These are phyloP conservation scores for Malassezia sympodialis DNA, from an alignment of 1,284 basidiomycete species.

Conservation along the genomic window DNA sequence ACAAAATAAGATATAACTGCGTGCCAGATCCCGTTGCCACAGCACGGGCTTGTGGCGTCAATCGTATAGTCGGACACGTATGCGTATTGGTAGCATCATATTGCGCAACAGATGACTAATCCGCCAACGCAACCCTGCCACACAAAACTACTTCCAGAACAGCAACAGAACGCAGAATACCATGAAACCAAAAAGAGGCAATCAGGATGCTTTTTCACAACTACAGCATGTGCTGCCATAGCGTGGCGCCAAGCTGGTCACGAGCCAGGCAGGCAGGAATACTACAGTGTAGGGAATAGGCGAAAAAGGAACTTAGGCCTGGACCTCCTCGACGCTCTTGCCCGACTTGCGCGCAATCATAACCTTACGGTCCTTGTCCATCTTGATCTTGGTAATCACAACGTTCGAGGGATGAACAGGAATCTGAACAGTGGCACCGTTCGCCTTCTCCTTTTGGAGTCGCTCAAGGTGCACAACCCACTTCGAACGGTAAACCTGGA, in stretches of 20 bases:
- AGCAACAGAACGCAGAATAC: neutral
- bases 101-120: neutral
- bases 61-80: neutral
- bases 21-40: neutral
- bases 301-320: slow-evolving; percentile 16
- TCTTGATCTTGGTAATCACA: slow-evolving; percentile 58
- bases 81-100: neutral
- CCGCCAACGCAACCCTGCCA: neutral
- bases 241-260: slow-evolving; percentile 5
- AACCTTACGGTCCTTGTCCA: slow-evolving; percentile 46
- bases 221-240: slow-evolving; percentile 10
- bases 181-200: neutral
- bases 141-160: neutral
- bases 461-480: slow-evolving; percentile 99
- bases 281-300: slow-evolving; percentile 15
- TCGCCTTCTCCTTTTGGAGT: slow-evolving; percentile 94
- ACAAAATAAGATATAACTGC: neutral
- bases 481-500: slow-evolving; percentile 89
- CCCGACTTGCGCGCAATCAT: slow-evolving; percentile 42
- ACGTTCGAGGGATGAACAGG: slow-evolving; percentile 96
- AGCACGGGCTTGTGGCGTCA: neutral
- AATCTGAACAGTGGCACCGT: slow-evolving; percentile 84
- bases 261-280: slow-evolving; percentile 11
- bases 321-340: slow-evolving; percentile 25
- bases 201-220: slow-evolving; percentile 14